Base-by-base conservation (phyloP, 176 grass and related monocot species). In the Puya raimondii region DNA sequence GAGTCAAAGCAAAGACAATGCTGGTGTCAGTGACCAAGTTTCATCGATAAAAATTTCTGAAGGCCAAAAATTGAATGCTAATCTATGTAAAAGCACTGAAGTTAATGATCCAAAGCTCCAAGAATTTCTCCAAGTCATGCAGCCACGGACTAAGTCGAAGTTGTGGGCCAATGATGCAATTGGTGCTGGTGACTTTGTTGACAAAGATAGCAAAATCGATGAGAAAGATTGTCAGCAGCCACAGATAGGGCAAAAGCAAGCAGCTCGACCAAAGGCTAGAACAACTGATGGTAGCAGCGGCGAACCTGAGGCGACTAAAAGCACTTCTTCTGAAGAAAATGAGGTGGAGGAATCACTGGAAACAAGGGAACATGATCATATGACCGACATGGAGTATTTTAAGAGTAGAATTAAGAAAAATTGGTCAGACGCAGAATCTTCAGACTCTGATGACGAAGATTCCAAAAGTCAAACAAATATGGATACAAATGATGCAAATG, bases 51-150 rank as follows among this genome's bases (percentile, higher is more conserved):
- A 76, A 80, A 70, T 47, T 85, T 80, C 76, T 48, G 78, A 92
- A 16, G 77, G 56, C 23, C 51, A 80, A 79, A 81, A 65, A 29
- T 65, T 15, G 29, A 76, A 80, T 23, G 66, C 17, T 83, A 74
- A 50, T 51, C 29, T 9, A 64, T 73, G 69, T 66, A 86, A 86
- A 71, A 79, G 53, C 50, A 76, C 26, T 76, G 56, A 59, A 48
- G 48, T 53, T 66, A 72, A 68, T 70, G 92, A 97, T 83, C 82
- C 89, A 26, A 90, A 84, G 78, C 74, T 88, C 50, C 74, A 72
- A 63, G 89, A 97, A 76, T 97, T 97, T 73, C 82, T 97, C 74
- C 74, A 97, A 64, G 85, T 90, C 61, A 97, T 97, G 93, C 86
- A 97, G 69, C 79, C 86, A 48, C 89, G 89, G 33, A 82, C 86